Evolutionary conservation across 2,329 filamentous ascomycete species (phyloP), one percentile per base, ranked within the genome.

Genomic region (Elsinoe ampelina): DNA sequence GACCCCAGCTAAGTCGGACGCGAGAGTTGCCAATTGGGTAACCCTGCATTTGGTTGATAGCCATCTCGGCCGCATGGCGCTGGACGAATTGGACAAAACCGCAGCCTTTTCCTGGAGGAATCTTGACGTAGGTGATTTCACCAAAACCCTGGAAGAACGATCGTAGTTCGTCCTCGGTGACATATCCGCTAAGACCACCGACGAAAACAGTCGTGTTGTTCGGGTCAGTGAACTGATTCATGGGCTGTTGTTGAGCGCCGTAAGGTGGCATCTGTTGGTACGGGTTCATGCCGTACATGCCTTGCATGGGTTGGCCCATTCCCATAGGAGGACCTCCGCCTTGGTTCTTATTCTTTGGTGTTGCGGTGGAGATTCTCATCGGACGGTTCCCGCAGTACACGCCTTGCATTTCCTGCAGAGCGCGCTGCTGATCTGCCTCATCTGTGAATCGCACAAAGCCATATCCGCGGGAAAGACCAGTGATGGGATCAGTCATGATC

Each of bases 141-240:
- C 93, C 93, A 63, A 98, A 98, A 65, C 93, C 93, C 74, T 98
- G 93, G 85, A 98, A 98, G 82, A 98, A 98, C 0, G 91, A 96
- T 61, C 93, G 89, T n/a, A 98, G 86, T 79, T 98, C 93, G 67
- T 98, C 93, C 77, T 98, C 93, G 48, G 93, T 98, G 61, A 98
- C 93, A 68, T 98, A 98, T 63, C 93, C 93, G 36, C 91, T 96
- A 4, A 98, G 83, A 55, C 93, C 93, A 63, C 93, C 93, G 57
- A 98, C 93, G 67, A 98, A 98, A 61, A 98, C 93, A 17, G 93
- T 98, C 15, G 93, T 98, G 77, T 98, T 98, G 82, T 98, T 98
- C 11, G 93, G 93, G 67, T 98, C 93, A 36, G 93, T 98, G 78
- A 98, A 98, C 76, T 98, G 93, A 77, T 98, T 98, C 93, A 98